A percentile compares a stretch with the other conserved stretches of the same genome.
phyloP scores from a whole-genome alignment of 768 basidiomycete genomes.

The Tulasnella sp. region DNA sequence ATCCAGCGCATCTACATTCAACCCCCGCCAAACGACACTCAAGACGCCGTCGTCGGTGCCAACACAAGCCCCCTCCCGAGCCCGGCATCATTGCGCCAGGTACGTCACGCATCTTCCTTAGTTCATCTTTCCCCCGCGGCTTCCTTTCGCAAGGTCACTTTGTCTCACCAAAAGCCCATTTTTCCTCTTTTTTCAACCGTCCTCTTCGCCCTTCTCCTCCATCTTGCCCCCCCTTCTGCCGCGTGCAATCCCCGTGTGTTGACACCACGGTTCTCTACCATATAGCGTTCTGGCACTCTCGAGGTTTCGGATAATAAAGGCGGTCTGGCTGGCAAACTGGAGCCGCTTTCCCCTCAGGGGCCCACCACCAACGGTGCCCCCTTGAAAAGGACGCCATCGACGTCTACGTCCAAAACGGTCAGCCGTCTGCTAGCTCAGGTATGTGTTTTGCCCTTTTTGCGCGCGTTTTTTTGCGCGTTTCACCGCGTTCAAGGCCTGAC shows the following conservation, averaged over 20 bases:
- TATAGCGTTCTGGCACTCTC: not conserved
- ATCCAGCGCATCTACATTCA: conserved; percentile 13
- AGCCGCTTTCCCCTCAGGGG: not conserved
- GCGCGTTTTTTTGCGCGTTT: not conserved
- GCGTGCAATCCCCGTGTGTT: not conserved
- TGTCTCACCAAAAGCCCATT: not conserved
- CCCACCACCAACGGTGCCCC: not conserved
- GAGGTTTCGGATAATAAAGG: not conserved
- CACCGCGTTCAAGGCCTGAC: not conserved
- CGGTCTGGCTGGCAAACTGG: conserved; percentile 1
- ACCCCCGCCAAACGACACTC: not conserved
- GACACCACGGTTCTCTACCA: not conserved
- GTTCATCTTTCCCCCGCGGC: conserved; percentile 3
- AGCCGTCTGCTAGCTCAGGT: conserved; percentile 11
- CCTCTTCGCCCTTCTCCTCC: conserved; percentile 3
- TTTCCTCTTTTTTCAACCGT: not conserved
- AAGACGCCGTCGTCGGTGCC: not conserved
- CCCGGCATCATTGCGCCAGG: not conserved
- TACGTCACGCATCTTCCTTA: not conserved
- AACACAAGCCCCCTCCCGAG: not conserved
- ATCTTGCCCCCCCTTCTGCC: not conserved
- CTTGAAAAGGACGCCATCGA: conserved; percentile 2
- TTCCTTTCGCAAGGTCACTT: too few relatives aligned
- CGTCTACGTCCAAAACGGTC: conserved; percentile 4
- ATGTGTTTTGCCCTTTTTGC: not conserved